Base-by-base conservation (phyloP, 2,329 filamentous ascomycete species). In the Rosellinia necatrix region DNA sequence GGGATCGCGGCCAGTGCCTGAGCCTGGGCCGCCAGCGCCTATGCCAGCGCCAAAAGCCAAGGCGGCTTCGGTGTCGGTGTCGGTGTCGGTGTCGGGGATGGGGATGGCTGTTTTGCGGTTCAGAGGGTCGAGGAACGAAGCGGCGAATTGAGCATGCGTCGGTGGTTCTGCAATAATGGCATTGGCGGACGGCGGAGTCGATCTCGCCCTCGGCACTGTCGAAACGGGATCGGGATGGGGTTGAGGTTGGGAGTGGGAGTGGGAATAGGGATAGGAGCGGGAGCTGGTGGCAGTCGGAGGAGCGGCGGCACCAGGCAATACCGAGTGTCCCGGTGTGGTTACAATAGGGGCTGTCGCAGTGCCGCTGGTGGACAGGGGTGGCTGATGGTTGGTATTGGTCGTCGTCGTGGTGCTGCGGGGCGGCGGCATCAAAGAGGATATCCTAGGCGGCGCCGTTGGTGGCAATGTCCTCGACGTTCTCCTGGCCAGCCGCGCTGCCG, bases 391-490 rank as follows among this genome's bases (percentile, higher is more conserved):
- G 48, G 19, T 46, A 49, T 43, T 55, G 58, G 55, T 58, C 32
- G 47, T 42, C 19, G 43, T 27, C 4, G 44, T 43, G 30, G 30
- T 47, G 41, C 44, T 56, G 61, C 60, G 59, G 56, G 61, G 53
- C 56, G 51, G 53, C 4, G 58, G 60, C 5, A 62, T 51, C 3
- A 64, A 40, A 10, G 61, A 64, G 15, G 59, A 64, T 13, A 61
- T 41, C 52, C 59, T 52, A 3, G 61, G 61, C 29, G 61, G 61
- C 15, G 57, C 48, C 6, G 35, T 22, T 9, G 53, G 47, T 37
- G 49, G 49, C 43, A 44, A 52, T 29, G 50, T 37, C 22, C 41
- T 44, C 3, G 48, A 49, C 15, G 19, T 29, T 10, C 24, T 34
- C 49, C 37, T 37, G 8, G 32, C 30, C 22, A 34, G 41, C 40